Evolutionary conservation across 2,329 filamentous ascomycete genomes (phyloP).

Genomic region (Colletotrichum eremochloae): DNA sequence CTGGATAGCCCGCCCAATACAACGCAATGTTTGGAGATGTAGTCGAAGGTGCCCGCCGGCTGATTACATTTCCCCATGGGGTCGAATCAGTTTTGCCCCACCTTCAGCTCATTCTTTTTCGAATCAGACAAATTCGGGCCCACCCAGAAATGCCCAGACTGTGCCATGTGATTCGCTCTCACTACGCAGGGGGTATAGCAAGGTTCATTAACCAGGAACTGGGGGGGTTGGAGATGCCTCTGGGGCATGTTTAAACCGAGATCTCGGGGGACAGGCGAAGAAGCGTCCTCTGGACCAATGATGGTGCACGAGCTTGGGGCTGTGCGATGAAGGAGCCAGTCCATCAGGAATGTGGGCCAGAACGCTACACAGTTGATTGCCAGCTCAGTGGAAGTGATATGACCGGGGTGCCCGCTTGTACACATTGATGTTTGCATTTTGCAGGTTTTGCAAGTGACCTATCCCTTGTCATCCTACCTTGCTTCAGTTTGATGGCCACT

Average conservation of each 20-base stretch:
- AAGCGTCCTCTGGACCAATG: neutral
- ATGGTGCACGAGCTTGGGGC: neutral
- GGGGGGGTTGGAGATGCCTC: neutral
- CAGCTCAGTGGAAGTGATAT: neutral
- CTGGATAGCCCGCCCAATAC: slow-evolving; percentile 13
- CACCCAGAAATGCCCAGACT: neutral
- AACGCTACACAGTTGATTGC: neutral
- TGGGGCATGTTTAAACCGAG: slow-evolving; percentile 4
- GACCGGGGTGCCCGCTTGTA: neutral
- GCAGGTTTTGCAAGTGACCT: neutral
- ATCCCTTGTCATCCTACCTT: neutral
- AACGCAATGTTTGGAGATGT: neutral
- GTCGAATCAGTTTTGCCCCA: slow-evolving; percentile 10
- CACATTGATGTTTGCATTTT: neutral
- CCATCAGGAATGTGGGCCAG: neutral
- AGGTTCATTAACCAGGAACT: neutral
- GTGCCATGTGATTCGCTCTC: neutral
- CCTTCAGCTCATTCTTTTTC: neutral
- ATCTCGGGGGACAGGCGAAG: slow-evolving; percentile 1
- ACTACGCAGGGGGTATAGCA: neutral
- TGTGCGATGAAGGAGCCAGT: neutral
- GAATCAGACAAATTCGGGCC: neutral
- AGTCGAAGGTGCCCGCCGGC: neutral
- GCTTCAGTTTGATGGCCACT: too few relatives aligned
- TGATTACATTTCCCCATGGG: slow-evolving; percentile 25